Evolutionary conservation across 2,329 filamentous ascomycete genomes (phyloP).

Genomic region (Fusarium papillatum): DNA sequence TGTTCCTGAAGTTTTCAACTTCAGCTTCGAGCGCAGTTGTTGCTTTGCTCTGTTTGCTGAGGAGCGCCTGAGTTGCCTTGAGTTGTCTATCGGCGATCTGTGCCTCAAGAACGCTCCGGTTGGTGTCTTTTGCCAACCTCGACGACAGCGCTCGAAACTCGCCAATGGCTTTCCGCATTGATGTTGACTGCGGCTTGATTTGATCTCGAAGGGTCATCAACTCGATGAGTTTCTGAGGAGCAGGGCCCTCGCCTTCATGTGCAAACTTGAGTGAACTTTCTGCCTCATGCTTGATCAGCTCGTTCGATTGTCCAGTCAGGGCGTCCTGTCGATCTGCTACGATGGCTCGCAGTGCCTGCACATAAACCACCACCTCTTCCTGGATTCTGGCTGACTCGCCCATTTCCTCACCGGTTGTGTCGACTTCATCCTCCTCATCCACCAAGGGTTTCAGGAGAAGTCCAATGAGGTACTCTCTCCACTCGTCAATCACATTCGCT

Average conservation of each 20-base stretch:
- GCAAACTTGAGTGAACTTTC: slow-evolving; percentile 73
- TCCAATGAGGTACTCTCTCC: slow-evolving; percentile 80
- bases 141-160: slow-evolving; percentile 78
- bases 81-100: slow-evolving; percentile 75
- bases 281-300: slow-evolving; percentile 81
- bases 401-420: slow-evolving; percentile 91
- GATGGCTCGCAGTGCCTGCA: slow-evolving; percentile 80
- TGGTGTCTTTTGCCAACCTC: slow-evolving; percentile 56
- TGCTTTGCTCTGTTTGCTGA: slow-evolving; percentile 65
- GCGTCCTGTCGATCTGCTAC: slow-evolving; percentile 84
- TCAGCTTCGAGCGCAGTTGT: slow-evolving; percentile 72
- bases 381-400: slow-evolving; percentile 89
- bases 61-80: slow-evolving; percentile 67
- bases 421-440: slow-evolving; percentile 81
- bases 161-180: slow-evolving; percentile 78
- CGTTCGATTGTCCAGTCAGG: slow-evolving; percentile 83
- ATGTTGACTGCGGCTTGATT: slow-evolving; percentile 69
- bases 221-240: slow-evolving; percentile 72
- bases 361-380: slow-evolving; percentile 90
- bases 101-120: slow-evolving; percentile 76
- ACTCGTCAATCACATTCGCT: slow-evolving; percentile 77
- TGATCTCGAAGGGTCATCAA: slow-evolving; percentile 62
- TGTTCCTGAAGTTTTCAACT: slow-evolving; percentile 79
- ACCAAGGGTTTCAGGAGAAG: slow-evolving; percentile 82
- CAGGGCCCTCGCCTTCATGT: slow-evolving; percentile 74